Base-by-base conservation (phyloP, 805 yeast genomes). In the Ogataea nonfermentans region DNA sequence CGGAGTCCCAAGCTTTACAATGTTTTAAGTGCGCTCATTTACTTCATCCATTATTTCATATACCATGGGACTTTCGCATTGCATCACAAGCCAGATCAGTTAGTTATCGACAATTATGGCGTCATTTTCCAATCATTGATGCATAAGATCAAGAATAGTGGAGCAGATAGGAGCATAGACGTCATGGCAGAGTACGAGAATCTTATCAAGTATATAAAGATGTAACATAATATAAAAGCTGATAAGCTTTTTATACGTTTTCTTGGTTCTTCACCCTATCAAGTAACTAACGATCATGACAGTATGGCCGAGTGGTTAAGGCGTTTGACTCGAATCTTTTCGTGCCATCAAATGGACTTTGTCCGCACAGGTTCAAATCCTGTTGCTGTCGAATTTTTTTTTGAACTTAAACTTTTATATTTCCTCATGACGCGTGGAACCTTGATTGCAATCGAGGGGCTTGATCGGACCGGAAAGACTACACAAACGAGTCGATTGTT, bases 391-490 rank as follows among this genome's bases (percentile, higher is more conserved):
- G 77, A 34, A 44, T 53, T 57, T 57, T 61, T 65, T 66, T 62
- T 52, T 30, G 31, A 20, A 17, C 40, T 26, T 14, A n/a, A 25
- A 8, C n/a, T n/a, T 14, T n/a, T 26, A 5, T 25, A 19, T 39
- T 14, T 25, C 27, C 26, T 15, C 17, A 51, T 41, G 49, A 49
- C 42, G 32, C 46, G 96, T 46, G 98, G 97, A 2, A 71, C 74
- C 32, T 66, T 93, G 26, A 81, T 93, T 15, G 74, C 88, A 1
- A 71, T 93, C 2, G 99, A 93, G 62, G 99, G 99, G 0, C 74
- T 93, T 1, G 99, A 93, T 55, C 67, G 99, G 35, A 83, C 97
- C 0, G 99, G 99, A 0, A 93, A 93, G 55, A 78, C 96, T 3
- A 89, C 97, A 0, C 99, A 93, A 57, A 73, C 83, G 6, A 56